Evolutionary conservation across 2,329 filamentous ascomycete genomes (phyloP), one percentile per base, ranked within the genome.

Genomic region (Exophiala lecanii-corni): DNA sequence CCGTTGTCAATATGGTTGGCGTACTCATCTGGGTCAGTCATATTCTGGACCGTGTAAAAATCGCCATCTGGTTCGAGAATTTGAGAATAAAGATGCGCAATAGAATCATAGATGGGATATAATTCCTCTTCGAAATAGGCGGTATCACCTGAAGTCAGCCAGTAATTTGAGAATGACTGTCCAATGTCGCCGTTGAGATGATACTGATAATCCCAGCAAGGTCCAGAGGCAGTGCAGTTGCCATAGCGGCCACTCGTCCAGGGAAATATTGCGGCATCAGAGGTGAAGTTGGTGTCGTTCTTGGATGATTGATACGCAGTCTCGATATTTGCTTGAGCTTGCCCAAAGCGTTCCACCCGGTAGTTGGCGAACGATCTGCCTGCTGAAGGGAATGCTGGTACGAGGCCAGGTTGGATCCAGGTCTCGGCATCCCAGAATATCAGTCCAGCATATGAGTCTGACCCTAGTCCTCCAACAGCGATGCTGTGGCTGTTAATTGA

Each of bases 21-120:
- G 54, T 82, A 85, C 58, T 85, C 82, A 50, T 82, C 79, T 2
- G 84, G 84, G 61, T 88, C 84, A 0, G 84, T 87, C 63, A 84
- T 81, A 50, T 87, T 84, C 10, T 64, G 75, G 32, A 70, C 64
- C 2, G 67, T 67, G 56, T 70, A 73, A 3, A 65, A 67, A 0
- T 74, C 74, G 12, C 73, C 70, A 53, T 86, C 84, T 51, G 67
- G 78, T 33, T 72, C 68, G 2, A 86, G 60, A 1, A 84, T 49
- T 46, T 85, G 71, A 0, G 72, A 69, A 51, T 77, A 83, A 45
- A 84, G 72, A 1, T 75, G 73, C 0, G 81, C 80, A 30, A 81
- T 68, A 0, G 78, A 76, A 47, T 85, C 74, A 36, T 81, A 79
- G 19, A 87, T 72, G 0, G 82, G 80, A 45, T 79, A 76, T 7